These are phyloP conservation scores for Protomyces inouyei DNA, from an alignment of 1,139 yeast species.

Conservation along the genomic window DNA sequence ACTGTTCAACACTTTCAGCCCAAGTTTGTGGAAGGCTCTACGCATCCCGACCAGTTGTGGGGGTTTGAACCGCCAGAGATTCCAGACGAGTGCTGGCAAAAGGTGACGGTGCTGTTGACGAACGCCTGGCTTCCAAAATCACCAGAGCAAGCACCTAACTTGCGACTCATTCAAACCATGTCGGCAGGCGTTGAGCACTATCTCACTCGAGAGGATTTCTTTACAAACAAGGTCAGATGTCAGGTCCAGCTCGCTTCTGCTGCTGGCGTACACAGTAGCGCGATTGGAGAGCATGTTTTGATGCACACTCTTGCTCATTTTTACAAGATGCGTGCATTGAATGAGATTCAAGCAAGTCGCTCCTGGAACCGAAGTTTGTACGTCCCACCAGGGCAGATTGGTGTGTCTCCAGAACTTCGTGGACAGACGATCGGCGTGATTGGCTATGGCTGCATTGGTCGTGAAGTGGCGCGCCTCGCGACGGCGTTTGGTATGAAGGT, in stretches of 20 bases:
- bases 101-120: constrained; percentile 17
- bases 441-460: constrained; percentile 86
- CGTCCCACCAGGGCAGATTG: constrained; percentile 7
- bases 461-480: constrained; percentile 82
- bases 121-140: constrained; percentile 4
- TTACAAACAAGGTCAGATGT: not conserved
- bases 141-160: constrained; percentile 5
- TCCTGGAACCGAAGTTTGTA: constrained; percentile 15
- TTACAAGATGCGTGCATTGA: constrained; percentile 12
- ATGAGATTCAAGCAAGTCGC: not conserved
- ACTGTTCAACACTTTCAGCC: constrained; percentile 9
- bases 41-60: constrained; percentile 5
- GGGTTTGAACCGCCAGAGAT: constrained; percentile 6
- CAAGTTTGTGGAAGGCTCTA: not conserved
- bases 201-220: not conserved
- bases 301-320: constrained; percentile 23
- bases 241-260: constrained; percentile 22
- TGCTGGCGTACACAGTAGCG: constrained; percentile 30
- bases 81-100: constrained; percentile 7
- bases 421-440: constrained; percentile 52
- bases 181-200: constrained; percentile 11
- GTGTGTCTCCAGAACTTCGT: constrained; percentile 8
- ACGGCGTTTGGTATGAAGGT: constrained; percentile 87
- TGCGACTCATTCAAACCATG: constrained; percentile 18
- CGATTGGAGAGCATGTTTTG: constrained; percentile 29